phyloP scores from a whole-genome alignment of 116 monocot genomes.

The Dioscorea cayenensis region DNA sequence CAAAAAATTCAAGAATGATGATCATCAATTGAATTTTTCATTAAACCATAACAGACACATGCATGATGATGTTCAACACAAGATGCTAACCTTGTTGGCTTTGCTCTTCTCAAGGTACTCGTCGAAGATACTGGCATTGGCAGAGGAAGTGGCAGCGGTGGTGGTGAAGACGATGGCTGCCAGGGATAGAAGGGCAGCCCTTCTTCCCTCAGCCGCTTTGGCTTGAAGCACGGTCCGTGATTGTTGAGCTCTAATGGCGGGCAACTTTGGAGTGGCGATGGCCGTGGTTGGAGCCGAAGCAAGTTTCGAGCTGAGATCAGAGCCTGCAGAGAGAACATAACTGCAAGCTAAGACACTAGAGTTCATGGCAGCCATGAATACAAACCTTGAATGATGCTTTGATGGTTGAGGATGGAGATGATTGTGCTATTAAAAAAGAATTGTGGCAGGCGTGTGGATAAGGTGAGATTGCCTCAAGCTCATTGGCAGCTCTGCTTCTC shows the following conservation, averaged over 20 bases:
- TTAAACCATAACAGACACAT: too few species aligned
- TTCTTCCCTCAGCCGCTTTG: conserved; percentile 45
- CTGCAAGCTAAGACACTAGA: conserved; percentile 75
- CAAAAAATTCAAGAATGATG: neutral
- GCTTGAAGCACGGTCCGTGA: conserved; percentile 2
- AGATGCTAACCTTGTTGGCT: conserved; percentile 71
- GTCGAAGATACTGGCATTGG: conserved; percentile 71
- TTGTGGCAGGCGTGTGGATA: conserved; percentile 74
- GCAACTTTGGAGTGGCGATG: conserved; percentile 17
- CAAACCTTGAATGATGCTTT: neutral
- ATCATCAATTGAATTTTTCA: too few species aligned
- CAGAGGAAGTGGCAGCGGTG: conserved; percentile 32
- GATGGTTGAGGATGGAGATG: conserved; percentile 4
- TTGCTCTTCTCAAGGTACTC: conserved; percentile 95
- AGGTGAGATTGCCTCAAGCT: conserved; percentile 57
- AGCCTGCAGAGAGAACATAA: conserved; percentile 43
- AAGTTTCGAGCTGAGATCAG: conserved; percentile 42
- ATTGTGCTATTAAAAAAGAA: conserved; percentile 3
- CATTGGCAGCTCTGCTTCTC: conserved; percentile 35
- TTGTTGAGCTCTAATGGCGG: conserved; percentile 45
- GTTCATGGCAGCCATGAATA: conserved; percentile 73
- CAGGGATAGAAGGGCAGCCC: conserved; percentile 67
- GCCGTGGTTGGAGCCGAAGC: conserved; percentile 12
- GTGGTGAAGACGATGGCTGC: conserved; percentile 60
- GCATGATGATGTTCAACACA: neutral